Evolutionary conservation across 257 asterid genomes (phyloP), one percentile per base, ranked within the genome.

Genomic region (Scutellaria minor): DNA sequence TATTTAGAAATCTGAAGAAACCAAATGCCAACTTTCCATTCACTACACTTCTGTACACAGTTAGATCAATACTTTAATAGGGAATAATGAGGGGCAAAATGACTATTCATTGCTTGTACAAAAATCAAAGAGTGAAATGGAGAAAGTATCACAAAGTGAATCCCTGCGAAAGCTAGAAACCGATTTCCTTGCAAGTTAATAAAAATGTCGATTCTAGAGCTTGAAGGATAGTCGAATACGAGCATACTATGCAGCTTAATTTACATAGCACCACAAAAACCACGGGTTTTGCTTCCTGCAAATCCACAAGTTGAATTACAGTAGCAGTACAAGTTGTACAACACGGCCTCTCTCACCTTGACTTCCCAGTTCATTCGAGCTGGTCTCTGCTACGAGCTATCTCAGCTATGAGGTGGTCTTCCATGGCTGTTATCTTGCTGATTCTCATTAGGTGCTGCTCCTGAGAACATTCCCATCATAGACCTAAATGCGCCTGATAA

Each of bases 401-500:
- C 70, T 84, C 79, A 82, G 59, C 87, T 73, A 53, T 88, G 70
- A 6, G 87, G 57, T 6, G 88, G 9, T 59, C 90, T 81, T 73
- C 87, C 87, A 18, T 77, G 74, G 75, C 9, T 41, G 68, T 72
- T 80, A 48, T 83, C 80, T 42, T 78, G 88, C 42, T 84, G 81
- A 71, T 77, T 77, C 68, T 77, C 85, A 7, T 53, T 77, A 53
- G 89, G 76, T 20, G 80, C 60, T 59, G 70, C 90, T 44, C 86
- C 87, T 2, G 90, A 70, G 78, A 91, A 84, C 89, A 89, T 88
- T 64, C 88, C 94, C 94, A 86, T 83, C 83, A 87, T 83, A 9
- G 92, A 89, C 82, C 96, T 84, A 51, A 89, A 74, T 10, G 94
- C 86, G 6, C 89, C 96, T 1, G 94, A 83, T 35, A 90, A 55